These are phyloP conservation scores for Zygoascus flipseniorum DNA, from an alignment of 805 yeast genomes.

Conservation along the genomic window DNA sequence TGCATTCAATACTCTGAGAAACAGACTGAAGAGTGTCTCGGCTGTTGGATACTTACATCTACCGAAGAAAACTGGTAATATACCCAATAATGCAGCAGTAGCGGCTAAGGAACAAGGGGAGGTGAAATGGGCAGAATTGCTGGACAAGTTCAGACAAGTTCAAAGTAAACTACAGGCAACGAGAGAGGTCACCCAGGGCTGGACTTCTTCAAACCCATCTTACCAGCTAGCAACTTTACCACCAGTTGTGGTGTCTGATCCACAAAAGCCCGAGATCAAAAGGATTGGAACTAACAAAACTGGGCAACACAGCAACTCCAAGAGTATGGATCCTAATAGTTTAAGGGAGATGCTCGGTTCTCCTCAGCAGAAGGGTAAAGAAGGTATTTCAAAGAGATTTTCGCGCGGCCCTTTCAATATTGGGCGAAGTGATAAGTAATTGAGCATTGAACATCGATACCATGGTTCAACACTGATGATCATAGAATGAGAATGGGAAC, in stretches of 20 bases:
- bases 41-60: slow-evolving; percentile 29
- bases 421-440: neutral
- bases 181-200: slow-evolving; percentile 2
- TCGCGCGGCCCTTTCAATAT: neutral
- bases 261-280: neutral
- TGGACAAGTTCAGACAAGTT: slow-evolving; percentile 41
- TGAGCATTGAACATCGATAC: neutral
- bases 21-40: slow-evolving; percentile 55
- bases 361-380: neutral
- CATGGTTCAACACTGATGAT: no score
- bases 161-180: slow-evolving; percentile 28
- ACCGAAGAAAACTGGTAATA: slow-evolving; percentile 11
- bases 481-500: no score
- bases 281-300: neutral
- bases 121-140: slow-evolving; percentile 35
- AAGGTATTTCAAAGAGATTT: neutral
- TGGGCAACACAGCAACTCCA: neutral
- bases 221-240: neutral
- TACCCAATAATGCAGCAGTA: slow-evolving; percentile 7
- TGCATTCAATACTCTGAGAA: slow-evolving; percentile 75
- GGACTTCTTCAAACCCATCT: neutral
- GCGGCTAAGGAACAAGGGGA: slow-evolving; percentile 16
- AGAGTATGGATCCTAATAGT: neutral
- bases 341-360: neutral
- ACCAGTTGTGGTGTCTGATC: neutral